A percentile compares a stretch with the other conserved stretches of the same genome.
Conservation (phyloP, 345 rosid genomes). For the Eucalyptus pauciflora region DNA sequence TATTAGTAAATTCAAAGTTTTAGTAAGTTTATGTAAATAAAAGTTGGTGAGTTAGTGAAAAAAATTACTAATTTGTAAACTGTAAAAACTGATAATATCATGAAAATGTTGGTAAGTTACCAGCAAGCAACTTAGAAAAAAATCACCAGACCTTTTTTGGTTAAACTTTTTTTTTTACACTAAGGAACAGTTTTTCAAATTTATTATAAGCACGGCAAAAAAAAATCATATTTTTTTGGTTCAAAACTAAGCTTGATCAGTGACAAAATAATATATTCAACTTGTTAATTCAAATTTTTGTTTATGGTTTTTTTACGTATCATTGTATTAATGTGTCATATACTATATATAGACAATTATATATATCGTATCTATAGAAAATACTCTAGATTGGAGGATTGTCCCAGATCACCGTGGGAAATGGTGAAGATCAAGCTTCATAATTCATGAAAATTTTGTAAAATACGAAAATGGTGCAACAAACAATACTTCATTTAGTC, state of each 20-base stretch:
- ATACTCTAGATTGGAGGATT: background rate
- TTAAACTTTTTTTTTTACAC: background rate
- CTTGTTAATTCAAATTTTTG: background rate
- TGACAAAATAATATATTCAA: background rate
- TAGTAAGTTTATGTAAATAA: background rate
- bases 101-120: background rate
- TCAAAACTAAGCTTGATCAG: background rate
- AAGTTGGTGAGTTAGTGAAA: background rate
- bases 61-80: background rate
- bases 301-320: background rate
- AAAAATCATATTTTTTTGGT: background rate
- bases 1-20: background rate
- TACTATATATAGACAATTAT: background rate
- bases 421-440: background rate
- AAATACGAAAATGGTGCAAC: background rate
- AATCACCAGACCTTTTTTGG: background rate
- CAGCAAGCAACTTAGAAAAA: background rate
- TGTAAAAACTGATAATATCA: background rate
- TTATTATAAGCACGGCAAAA: background rate
- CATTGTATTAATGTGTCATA: background rate
- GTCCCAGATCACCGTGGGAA: background rate
- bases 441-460: background rate
- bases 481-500: background rate
- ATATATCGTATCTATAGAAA: background rate
- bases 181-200: background rate